Base-by-base conservation (phyloP, 768 basidiomycete species). In the Kwoniella botswanensis region DNA sequence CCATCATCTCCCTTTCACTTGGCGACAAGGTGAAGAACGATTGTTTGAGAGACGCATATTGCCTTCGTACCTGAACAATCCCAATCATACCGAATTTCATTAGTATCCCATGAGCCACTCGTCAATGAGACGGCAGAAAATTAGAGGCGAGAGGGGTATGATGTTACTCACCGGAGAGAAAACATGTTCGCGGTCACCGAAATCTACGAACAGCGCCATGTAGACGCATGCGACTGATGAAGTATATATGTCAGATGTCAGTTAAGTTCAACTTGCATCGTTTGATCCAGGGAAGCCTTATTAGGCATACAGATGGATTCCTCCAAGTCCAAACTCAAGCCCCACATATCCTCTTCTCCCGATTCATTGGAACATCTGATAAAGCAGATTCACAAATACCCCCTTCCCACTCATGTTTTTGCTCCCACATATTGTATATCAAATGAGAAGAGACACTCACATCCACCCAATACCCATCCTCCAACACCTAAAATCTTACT, bases 131-230 rank as follows among this genome's bases (percentile, higher is more conserved):
- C 42, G 44, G 7, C 6, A 35, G 35, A 35, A 35, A 1, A 7
- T 35, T 7, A 44, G 15, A 3, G 4, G 21, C 24, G 65, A 55
- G 44, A 57, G 21, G 24, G 26, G 17, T 1, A 44, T 15, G 29
- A 46, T 26, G 2, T 54, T 21, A 70, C 79, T 63, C 55, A 80
- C 79, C n/a, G 74, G 74, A 60, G 79, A 76, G 57, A 80, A 80
- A 42, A 78, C 76, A 55, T 80, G 79, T 63, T 80, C 79, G 53
- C 66, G 65, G 2, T 71, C 64, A 3, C 79, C 79, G 54, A 75
- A 80, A 71, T 80, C 79, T 41, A 74, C 77, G 58, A 66, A 76
- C 13, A 80, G 59, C 2, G 71, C 69, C 76, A 80, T 78, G 55
- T 77, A 80, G 15, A 71, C 63, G 15, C 71, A 72, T 15, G 78